These are phyloP conservation scores for Brassica hybrid DNA, from an alignment of 441 rosid species.

Conservation along the genomic window DNA sequence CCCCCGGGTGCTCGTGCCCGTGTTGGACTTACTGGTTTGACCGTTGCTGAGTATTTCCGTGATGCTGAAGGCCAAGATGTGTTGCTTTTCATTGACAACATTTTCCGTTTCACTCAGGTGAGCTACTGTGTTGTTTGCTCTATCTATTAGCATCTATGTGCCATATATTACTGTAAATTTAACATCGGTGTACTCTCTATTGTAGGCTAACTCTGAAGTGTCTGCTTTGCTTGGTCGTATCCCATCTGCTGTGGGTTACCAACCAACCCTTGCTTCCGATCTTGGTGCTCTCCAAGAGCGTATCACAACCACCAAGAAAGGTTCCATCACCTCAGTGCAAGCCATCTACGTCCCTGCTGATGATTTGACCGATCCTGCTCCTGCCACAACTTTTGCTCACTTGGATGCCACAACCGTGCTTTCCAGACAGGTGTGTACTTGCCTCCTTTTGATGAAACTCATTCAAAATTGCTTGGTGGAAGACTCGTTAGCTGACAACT, in stretches of 20 bases:
- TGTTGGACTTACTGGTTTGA: conserved; percentile 96
- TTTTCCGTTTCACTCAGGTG: conserved; percentile 98
- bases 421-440: conserved; percentile 78
- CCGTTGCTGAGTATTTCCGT: conserved; percentile 98
- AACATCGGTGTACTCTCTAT: not conserved
- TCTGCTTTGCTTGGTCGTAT: conserved; percentile 99
- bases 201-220: conserved; percentile 97
- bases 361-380: conserved; percentile 99
- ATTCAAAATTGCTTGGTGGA: not conserved
- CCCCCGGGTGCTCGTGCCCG: conserved; percentile 99
- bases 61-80: conserved; percentile 99
- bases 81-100: conserved; percentile 95
- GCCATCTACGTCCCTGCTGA: conserved; percentile 99
- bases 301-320: conserved; percentile 96
- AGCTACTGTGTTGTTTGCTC: not conserved
- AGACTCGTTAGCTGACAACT: not conserved
- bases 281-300: conserved; percentile 99
- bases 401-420: conserved; percentile 99
- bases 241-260: conserved; percentile 99
- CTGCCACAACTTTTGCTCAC: conserved; percentile 98
- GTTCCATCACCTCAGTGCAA: conserved; percentile 98
- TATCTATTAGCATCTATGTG: not conserved
- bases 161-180: not conserved
- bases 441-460: not conserved
- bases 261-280: conserved; percentile 97